phyloP scores from a whole-genome alignment of 2,329 filamentous ascomycete genomes.

The Hymenoscyphus occultus region DNA sequence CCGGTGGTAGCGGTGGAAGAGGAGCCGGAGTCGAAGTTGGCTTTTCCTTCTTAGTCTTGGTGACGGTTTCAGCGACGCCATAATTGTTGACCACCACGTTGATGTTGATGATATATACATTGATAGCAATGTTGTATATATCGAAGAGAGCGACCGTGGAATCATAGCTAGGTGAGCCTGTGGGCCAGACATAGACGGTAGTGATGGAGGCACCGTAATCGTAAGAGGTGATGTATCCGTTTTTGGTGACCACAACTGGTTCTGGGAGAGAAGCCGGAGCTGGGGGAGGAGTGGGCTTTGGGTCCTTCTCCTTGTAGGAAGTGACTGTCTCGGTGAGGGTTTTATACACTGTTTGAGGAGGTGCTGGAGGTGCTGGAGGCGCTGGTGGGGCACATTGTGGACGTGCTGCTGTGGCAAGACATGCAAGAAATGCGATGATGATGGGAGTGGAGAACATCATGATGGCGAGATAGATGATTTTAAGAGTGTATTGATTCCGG shows the following conservation, averaged over 20 bases:
- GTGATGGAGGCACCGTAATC: constrained; percentile 9
- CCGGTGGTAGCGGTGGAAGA: constrained; percentile 9
- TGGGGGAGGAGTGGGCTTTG: constrained; percentile 7
- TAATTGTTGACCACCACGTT: constrained; percentile 13
- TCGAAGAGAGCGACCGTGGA: constrained; percentile 10
- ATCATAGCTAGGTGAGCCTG: constrained; percentile 8
- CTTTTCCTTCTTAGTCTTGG: constrained; percentile 11
- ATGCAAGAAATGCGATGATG: constrained; percentile 5
- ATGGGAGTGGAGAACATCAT: constrained; percentile 13
- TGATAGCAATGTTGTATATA: constrained; percentile 7
- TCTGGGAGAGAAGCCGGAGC: constrained; percentile 7
- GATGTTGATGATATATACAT: constrained; percentile 12
- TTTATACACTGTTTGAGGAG: constrained; percentile 9
- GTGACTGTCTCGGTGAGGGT: constrained; percentile 9
- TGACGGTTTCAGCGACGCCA: constrained; percentile 9
- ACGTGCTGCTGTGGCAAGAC: constrained; percentile 2
- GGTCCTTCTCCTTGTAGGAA: background rate
- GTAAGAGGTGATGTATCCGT: constrained; percentile 11
- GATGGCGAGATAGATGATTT: background rate
- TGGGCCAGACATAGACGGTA: constrained; percentile 13
- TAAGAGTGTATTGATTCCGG: background rate
- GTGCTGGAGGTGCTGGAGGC: constrained; percentile 6
- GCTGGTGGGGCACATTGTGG: background rate
- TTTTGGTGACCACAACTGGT: constrained; percentile 4
- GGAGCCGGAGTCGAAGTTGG: constrained; percentile 14